Conservation (phyloP, 345 rosid species). For the Acer saccharum region DNA sequence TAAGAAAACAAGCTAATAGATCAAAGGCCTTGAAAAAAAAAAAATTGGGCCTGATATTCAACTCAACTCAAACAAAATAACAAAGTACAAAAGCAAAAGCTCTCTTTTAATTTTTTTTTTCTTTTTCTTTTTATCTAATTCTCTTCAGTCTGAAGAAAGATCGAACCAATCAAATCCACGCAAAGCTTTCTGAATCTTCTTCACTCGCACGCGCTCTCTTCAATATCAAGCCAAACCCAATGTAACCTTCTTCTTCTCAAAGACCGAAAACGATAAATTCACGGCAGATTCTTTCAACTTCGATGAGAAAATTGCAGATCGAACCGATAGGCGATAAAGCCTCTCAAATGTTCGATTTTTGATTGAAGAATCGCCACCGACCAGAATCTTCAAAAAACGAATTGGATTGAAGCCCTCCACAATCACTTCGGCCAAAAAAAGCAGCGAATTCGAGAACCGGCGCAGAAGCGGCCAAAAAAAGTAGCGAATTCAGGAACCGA, state of each 20-base stretch:
- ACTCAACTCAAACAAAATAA: slow-evolving; percentile 15
- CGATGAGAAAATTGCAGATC: neutral
- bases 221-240: neutral
- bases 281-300: slow-evolving; percentile 5
- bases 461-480: neutral
- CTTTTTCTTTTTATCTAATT: neutral
- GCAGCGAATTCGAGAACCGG: neutral
- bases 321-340: neutral
- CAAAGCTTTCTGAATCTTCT: slow-evolving; percentile 3
- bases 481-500: neutral
- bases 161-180: slow-evolving; percentile 27
- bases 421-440: neutral
- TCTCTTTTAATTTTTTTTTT: neutral
- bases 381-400: slow-evolving; percentile 7
- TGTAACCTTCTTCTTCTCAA: neutral
- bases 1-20: neutral
- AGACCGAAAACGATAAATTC: slow-evolving; percentile 11
- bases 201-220: neutral
- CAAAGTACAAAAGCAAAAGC: slow-evolving; percentile 21
- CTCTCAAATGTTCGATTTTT: neutral
- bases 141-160: slow-evolving; percentile 26
- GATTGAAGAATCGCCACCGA: slow-evolving; percentile 2
- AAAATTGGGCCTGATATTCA: slow-evolving; percentile 45
- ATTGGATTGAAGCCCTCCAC: slow-evolving; percentile 7
- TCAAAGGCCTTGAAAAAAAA: slow-evolving; percentile 36